Evolutionary conservation across 306 rosid genomes (phyloP).

Genomic region (Biancaea sappan): DNA sequence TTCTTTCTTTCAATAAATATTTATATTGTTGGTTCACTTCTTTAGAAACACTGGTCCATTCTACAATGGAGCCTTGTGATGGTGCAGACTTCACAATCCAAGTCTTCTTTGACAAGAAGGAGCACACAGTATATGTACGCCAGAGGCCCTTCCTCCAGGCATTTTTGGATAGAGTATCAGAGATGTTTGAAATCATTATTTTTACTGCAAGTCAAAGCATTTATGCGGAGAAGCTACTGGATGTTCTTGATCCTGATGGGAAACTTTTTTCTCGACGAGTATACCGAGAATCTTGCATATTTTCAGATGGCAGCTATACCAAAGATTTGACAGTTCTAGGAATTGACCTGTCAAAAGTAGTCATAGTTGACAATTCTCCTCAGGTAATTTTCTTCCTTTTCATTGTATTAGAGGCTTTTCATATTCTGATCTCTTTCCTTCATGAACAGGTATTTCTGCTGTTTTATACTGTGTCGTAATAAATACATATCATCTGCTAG

Average conservation of each 20-base stretch:
- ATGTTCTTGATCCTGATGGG: constrained; percentile 68
- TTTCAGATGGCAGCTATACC: constrained; percentile 61
- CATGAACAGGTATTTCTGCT: background rate
- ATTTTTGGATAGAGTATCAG: constrained; percentile 74
- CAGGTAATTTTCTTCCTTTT: constrained; percentile 50
- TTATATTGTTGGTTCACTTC: constrained; percentile 13
- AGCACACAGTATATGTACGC: constrained; percentile 64
- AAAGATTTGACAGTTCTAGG: constrained; percentile 87
- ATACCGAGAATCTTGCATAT: constrained; percentile 78
- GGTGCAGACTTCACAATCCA: constrained; percentile 69
- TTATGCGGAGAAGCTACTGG: constrained; percentile 77
- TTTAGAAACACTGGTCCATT: constrained; percentile 85
- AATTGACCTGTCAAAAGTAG: constrained; percentile 76
- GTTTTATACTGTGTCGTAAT: background rate
- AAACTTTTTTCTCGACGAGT: constrained; percentile 63
- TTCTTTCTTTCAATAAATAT: background rate
- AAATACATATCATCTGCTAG: background rate
- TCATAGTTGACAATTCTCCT: constrained; percentile 82
- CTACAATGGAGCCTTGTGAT: constrained; percentile 51
- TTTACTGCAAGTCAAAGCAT: constrained; percentile 82
- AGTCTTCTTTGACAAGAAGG: constrained; percentile 61
- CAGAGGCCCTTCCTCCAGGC: constrained; percentile 69
- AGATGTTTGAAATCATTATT: constrained; percentile 79
- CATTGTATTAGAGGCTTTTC: constrained; percentile 1
- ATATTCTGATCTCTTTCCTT: background rate